These are phyloP conservation scores for Adansonia madagascariensis DNA, from an alignment of 441 rosid species.

Conservation along the genomic window DNA sequence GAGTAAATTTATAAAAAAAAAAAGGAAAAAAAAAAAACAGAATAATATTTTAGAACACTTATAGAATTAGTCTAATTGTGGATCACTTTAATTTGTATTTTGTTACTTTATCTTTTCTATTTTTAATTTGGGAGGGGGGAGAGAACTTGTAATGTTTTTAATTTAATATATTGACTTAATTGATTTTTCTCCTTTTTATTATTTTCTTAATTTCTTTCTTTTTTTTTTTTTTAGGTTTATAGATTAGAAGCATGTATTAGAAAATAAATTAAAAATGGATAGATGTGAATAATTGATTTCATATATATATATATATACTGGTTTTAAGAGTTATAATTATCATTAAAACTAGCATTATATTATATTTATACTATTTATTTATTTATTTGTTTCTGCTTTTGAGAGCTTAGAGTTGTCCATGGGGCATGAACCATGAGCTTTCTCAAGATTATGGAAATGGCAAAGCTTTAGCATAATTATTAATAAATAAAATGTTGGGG, in stretches of 20 bases:
- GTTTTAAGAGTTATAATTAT: neutral
- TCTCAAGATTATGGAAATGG: conserved; percentile 37
- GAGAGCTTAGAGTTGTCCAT: conserved; percentile 46
- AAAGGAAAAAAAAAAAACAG: conserved; percentile 5
- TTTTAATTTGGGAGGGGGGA: conserved; percentile 14
- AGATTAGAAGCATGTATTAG: neutral
- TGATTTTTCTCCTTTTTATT: neutral
- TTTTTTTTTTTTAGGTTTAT: neutral
- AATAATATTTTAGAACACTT: conserved; percentile 28
- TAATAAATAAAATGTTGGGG: neutral
- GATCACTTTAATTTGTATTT: conserved; percentile 32
- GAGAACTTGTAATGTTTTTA: conserved; percentile 23
- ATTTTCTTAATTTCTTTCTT: too few species aligned
- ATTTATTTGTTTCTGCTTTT: conserved; percentile 38
- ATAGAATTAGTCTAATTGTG: conserved; percentile 36
- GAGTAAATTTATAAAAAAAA: neutral
- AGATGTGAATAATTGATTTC: conserved; percentile 49
- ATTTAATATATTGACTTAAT: conserved; percentile 27
- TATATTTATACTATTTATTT: neutral
- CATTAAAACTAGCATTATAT: neutral
- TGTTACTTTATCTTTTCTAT: conserved; percentile 1
- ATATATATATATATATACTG: conserved; percentile 32
- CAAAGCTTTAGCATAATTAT: neutral
- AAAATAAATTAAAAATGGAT: neutral
- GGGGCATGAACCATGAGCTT: conserved; percentile 60